Evolutionary conservation across 257 asterid genomes (phyloP), one percentile per base, ranked within the genome.

Genomic region (Solanum stenotomum): DNA sequence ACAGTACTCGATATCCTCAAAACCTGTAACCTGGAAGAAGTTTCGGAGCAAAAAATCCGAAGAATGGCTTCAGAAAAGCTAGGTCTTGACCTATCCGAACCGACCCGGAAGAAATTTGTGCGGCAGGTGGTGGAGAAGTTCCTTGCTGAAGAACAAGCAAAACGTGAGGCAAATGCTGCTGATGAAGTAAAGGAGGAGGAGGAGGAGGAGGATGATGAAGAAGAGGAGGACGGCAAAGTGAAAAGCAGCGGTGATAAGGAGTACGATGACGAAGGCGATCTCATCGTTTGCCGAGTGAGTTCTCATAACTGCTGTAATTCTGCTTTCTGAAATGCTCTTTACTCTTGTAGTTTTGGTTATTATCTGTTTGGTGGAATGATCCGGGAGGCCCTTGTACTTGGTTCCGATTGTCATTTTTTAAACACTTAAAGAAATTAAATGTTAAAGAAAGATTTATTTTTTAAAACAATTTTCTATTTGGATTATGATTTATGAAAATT

Each of bases 191-290:
- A 84, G 23, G 87, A 87, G 23, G 90, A 86, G 3, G 91, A 91
- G 1, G 92, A 87, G 11, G 94, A 88, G 7, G 14, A 63, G 0
- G 71, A n/a, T 4, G 71, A n/a, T 4, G 96, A 91, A 3, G 95
- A 87, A 3, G 85, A 84, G 16, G 91, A 79, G 33, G 93, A 90
- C 2, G 91, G 88, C n/a, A 86, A 87, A 7, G 91, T 86, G 15
- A 92, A 85, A 1, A 92, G 67, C 67, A 56, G 88, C 1, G 92
- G 90, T 74, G 96, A 89, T 42, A 93, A 89, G 88, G 98, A 95
- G 92, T 94, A 91, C 74, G 99, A 96, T 81, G 99, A 95, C 42
- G 99, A 93, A 22, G 99, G 99, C 27, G 96, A 95, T 67, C 97
- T 94, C 89, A 96, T 97, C 44, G 83, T 95, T 79, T 97, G 99